Base-by-base conservation (phyloP, 2,329 filamentous ascomycete genomes). In the Dactylellina drechsleri region DNA sequence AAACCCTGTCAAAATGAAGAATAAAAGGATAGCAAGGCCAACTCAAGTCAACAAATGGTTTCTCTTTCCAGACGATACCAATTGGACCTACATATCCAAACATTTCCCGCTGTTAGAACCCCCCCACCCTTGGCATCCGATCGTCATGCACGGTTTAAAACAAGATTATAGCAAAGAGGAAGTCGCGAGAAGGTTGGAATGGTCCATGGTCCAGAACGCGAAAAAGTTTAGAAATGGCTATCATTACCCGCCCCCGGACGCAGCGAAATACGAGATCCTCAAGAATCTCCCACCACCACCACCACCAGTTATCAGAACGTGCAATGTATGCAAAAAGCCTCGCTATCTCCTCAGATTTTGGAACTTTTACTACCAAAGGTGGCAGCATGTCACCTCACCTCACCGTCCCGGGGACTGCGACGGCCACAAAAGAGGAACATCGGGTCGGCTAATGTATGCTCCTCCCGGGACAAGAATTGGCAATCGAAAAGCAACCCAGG, bases 81-180 rank as follows among this genome's bases (percentile, higher is more conserved):
- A 74, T 12, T 62, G 57, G 56, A 1, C 7, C 13, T 23, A 36
- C 8, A 18, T 74, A 13, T 16, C n/a, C 7, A n/a, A 31, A n/a
- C 18, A 50, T 16, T 74, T 74, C 43, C 65, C 70, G 6, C 58
- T 74, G 8, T 57, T 12, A n/a, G 70, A 74, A 43, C 70, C 70
- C 1, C 70, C 70, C 36, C 41, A 56, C 2, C 70, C 70, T 1
- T 74, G 70, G 70, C 70, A 74, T 18, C 70, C 70, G 4, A 49
- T 66, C 28, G 47, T 45, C 7, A 74, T 74, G 70, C 15, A 31
- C 0, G 70, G 70, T 20, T 13, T 67, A 15, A 67, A 74, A 41
- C 70, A 74, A 41, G 62, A 67, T 10, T 74, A 74, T 23, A 74
- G 40, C 15, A 66, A 66, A n/a, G 70, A 74, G 16, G 70, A 74